These are phyloP conservation scores for Trichophyton benhamiae DNA, from an alignment of 2,329 filamentous ascomycete genomes.

Conservation along the genomic window DNA sequence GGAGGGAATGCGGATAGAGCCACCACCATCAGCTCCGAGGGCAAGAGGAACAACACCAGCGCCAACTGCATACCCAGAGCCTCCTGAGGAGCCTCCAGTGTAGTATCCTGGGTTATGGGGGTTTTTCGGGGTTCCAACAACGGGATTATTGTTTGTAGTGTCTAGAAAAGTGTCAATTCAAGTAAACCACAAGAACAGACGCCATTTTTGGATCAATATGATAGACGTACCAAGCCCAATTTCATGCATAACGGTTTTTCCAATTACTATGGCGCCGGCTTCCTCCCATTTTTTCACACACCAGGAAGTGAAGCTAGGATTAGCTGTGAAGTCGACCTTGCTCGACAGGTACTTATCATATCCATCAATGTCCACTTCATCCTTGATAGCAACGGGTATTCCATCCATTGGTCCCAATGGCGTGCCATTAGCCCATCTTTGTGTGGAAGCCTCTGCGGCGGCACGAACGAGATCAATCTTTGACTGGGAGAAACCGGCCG, in stretches of 20 bases:
- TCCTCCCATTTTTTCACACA: slow-evolving; percentile 59
- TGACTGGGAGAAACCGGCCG: slow-evolving; percentile 59
- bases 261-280: slow-evolving; percentile 61
- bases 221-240: slow-evolving; percentile 48
- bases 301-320: slow-evolving; percentile 50
- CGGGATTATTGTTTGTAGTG: slow-evolving; percentile 70
- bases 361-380: slow-evolving; percentile 60
- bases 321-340: slow-evolving; percentile 43
- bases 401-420: slow-evolving; percentile 63
- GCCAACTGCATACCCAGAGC: slow-evolving; percentile 57
- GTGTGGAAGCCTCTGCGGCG: slow-evolving; percentile 60
- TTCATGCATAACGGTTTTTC: slow-evolving; percentile 71
- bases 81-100: slow-evolving; percentile 68
- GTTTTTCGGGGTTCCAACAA: slow-evolving; percentile 62
- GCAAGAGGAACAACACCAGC: slow-evolving; percentile 60
- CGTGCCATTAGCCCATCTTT: slow-evolving; percentile 55
- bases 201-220: slow-evolving; percentile 16
- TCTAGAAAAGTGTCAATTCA: slow-evolving; percentile 32
- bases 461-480: slow-evolving; percentile 50
- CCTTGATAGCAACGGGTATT: slow-evolving; percentile 72
- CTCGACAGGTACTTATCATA: slow-evolving; percentile 58
- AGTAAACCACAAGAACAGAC: neutral
- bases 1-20: slow-evolving; percentile 60
- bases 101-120: slow-evolving; percentile 67
- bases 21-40: slow-evolving; percentile 64